Conservation (phyloP, 83 land plant species). For the Thuja plicata region DNA sequence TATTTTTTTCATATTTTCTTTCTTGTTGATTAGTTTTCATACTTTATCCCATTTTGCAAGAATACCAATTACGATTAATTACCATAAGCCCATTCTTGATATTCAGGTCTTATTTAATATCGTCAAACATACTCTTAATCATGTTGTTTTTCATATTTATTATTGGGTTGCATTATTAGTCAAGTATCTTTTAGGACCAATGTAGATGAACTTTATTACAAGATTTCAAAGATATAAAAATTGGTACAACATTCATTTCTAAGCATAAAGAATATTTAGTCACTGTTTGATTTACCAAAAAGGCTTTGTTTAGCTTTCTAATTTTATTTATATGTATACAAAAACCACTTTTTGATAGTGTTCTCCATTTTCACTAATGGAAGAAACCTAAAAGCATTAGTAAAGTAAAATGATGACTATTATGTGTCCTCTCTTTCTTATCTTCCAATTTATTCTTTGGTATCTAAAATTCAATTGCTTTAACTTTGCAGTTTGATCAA, state of each 20-base stretch:
- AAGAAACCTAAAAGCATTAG: background rate
- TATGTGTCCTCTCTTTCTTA: background rate
- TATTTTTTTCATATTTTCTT: background rate
- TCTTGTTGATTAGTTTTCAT: background rate
- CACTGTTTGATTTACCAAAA: constrained; percentile 58
- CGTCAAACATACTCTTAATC: background rate
- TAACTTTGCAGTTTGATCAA: background rate
- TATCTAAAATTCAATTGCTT: constrained; percentile 11
- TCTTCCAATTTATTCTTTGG: background rate
- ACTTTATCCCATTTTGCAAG: constrained; percentile 41
- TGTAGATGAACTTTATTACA: constrained; percentile 25
- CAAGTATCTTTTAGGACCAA: background rate
- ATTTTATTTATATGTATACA: background rate
- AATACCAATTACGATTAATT: constrained; percentile 89
- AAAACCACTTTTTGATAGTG: background rate
- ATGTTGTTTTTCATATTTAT: background rate
- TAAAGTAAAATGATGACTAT: background rate
- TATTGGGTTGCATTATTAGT: background rate
- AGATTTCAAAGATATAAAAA: constrained; percentile 94
- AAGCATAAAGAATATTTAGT: constrained; percentile 87
- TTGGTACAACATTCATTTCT: constrained; percentile 96
- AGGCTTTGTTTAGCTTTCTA: background rate
- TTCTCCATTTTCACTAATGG: background rate
- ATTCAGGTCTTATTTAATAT: constrained; percentile 56
- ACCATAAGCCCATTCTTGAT: constrained; percentile 93